Evolutionary conservation across 2,329 filamentous ascomycete genomes (phyloP), one percentile per base, ranked within the genome.

Genomic region (Claviceps cyperi): DNA sequence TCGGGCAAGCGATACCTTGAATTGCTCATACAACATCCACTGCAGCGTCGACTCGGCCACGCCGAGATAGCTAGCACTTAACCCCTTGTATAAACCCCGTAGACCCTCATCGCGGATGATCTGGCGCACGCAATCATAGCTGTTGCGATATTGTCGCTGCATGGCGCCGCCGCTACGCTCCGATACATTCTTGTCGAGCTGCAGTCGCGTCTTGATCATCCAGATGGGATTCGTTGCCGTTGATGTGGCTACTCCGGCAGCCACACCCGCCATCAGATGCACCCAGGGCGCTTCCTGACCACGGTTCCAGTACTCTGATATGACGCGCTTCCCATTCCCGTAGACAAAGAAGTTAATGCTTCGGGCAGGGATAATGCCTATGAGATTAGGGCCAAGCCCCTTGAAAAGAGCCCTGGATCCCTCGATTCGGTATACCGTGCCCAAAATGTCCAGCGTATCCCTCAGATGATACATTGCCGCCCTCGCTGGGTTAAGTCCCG

Each of bases 161-260:
- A 69, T 68, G 24, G 69, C 64, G 39, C 72, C 74, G 24, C 70
- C 77, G 52, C 75, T 71, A 54, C 76, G 70, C 58, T 78, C 77
- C 15, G 83, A 84, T 48, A 81, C 78, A 62, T 86, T 86, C 71
- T 90, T 94, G 70, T 97, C 90, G 36, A 97, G 77, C 68, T 97
- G 90, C 58, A 97, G 65, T 35, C 90, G 76, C 40, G 90, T 97
- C 75, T 97, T 97, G 62, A 97, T 81, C 55, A 97, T 77, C 90
- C 90, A 97, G 61, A 97, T 95, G 1, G 90, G 90, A 66, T 96
- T 96, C 38, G 90, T 97, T 21, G 84, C 86, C 1, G 91, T 96
- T 45, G 86, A 86, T 0, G 91, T 96, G 6, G 83, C 82, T 43
- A 96, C 78, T 2, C 90, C 90, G 1, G 90, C 89, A 15, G 77